Evolutionary conservation across 1,284 basidiomycete species (phyloP), one percentile per base, ranked within the genome.

Genomic region (Cryptococcus floricola): DNA sequence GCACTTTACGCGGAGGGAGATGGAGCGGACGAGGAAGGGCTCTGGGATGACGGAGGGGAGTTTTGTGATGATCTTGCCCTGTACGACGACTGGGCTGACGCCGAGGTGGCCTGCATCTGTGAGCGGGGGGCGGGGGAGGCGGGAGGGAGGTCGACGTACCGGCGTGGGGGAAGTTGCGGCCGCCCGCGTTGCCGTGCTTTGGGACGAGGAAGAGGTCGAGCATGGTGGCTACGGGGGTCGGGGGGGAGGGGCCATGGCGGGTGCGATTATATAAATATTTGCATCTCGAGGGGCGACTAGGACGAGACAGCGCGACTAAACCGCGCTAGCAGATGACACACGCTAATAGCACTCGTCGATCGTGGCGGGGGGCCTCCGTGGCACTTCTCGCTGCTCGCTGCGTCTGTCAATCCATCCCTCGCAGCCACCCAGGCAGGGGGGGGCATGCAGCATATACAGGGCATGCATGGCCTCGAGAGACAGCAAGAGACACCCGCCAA

Each of bases 61-160:
- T 49, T 62, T 61, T 34, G 67, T 60, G 27, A 50, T 52, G 34
- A 63, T 51, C 5, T 55, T 56, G 25, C 73, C 73, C 3, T 52
- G 39, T 18, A 72, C 31, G 27, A 60, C 43, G 41, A 75, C 71
- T 2, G 68, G 66, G 10, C 69, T 66, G 5, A 73, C 59, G n/a
- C 73, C 73, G 53, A 71, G 68, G 53, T 70, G 63, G 37, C 73
- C 73, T 75, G 48, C 27, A 10, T 37, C 50, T 23, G 56, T 64
- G 39, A 65, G 58, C 39, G 48, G 27, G 27, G 27, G 12, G 42
- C 9, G 39, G 18, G n/a, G 4, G n/a, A 16, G 18, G 18, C 37
- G 18, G n/a, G n/a, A 0, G 37, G 16, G 37, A 9, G 23, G 23
- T 28, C 7, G 19, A 59, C 66, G 44, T 38, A 68, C 69, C 69